Conservation (phyloP, 352 stramenopile species). For the Phytopythium ostracodes region DNA sequence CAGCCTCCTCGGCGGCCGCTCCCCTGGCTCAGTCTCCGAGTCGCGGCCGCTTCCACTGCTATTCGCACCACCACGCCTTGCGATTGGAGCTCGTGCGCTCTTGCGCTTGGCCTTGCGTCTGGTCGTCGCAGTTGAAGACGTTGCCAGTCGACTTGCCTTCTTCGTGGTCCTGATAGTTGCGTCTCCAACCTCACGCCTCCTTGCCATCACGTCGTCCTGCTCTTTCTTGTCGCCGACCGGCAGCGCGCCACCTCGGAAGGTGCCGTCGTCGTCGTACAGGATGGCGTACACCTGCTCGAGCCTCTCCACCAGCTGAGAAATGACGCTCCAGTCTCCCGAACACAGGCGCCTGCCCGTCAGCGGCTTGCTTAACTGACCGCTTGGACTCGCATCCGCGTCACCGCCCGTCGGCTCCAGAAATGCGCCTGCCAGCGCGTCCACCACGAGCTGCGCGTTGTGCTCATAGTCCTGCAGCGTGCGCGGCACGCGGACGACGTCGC, state of each 20-base stretch:
- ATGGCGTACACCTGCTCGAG: conserved; percentile 57
- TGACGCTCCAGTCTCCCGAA: conserved; percentile 43
- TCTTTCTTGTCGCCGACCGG: background rate
- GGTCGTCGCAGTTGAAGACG: background rate
- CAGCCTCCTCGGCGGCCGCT: background rate
- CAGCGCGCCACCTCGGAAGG: background rate
- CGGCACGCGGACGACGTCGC: conserved; percentile 64
- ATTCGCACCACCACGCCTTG: background rate
- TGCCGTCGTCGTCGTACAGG: conserved; percentile 36
- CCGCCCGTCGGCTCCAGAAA: conserved; percentile 53
- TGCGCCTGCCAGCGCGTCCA: conserved; percentile 66
- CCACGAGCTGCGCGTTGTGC: conserved; percentile 83
- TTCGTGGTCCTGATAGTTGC: background rate
- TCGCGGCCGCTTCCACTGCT: background rate
- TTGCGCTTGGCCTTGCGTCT: background rate
- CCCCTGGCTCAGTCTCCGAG: background rate
- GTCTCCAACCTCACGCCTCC: background rate
- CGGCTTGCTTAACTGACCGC: conserved; percentile 1
- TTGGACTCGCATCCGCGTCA: background rate
- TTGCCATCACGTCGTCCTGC: too few species aligned
- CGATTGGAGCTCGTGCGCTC: too few species aligned
- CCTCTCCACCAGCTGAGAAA: conserved; percentile 45
- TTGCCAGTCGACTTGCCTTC: background rate
- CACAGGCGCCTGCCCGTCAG: conserved; percentile 59
- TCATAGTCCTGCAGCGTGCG: conserved; percentile 67